Evolutionary conservation across 208 protist species (phyloP), one percentile per base, ranked within the genome.

Genomic region (Crithidia sp.): DNA sequence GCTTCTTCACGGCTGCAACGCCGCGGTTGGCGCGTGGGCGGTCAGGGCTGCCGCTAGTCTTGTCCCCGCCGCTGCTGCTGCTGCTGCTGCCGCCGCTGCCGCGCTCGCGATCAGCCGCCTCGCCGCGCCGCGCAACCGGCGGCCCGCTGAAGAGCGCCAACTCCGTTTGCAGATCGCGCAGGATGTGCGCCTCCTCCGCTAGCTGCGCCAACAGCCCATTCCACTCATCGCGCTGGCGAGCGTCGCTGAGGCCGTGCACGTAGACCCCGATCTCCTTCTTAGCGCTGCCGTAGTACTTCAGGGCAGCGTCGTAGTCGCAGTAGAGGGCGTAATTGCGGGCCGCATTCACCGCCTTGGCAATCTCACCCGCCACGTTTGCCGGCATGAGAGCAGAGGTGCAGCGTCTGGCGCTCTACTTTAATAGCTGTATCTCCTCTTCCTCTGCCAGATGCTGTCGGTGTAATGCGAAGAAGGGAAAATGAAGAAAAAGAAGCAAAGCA

Each of bases 241-340:
- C 61, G 61, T 86, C 77, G 28, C 52, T 55, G 39, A 81, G 54
- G 37, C 59, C 57, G 40, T 76, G 59, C 2, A 86, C 16, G 61
- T 83, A 66, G 7, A 54, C 28, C 0, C 28, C 76, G 17, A 94
- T 82, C 17, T 90, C 85, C n/a, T 79, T 76, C 0, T 82, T 78
- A 16, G 87, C 73, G 54, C 69, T 82, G 12, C 16, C 61, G 74
- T 96, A 96, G 71, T 83, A 85, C 12, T 74, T 71, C 0, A 91
- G 53, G 0, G 92, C 89, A 0, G 82, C 67, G 13, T 92, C 87
- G 75, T 96, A 96, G 64, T 90, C 69, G 12, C 82, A 92, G 17
- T 83, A 67, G 28, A 96, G 68, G 7, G 88, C 83, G 74, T 86
- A 92, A 17, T 73, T 70, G 28, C 89, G 89, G 17, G 92, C 92